These are phyloP conservation scores for Ilyonectria mors-panacis DNA, from an alignment of 2,329 filamentous ascomycete species.

Conservation along the genomic window DNA sequence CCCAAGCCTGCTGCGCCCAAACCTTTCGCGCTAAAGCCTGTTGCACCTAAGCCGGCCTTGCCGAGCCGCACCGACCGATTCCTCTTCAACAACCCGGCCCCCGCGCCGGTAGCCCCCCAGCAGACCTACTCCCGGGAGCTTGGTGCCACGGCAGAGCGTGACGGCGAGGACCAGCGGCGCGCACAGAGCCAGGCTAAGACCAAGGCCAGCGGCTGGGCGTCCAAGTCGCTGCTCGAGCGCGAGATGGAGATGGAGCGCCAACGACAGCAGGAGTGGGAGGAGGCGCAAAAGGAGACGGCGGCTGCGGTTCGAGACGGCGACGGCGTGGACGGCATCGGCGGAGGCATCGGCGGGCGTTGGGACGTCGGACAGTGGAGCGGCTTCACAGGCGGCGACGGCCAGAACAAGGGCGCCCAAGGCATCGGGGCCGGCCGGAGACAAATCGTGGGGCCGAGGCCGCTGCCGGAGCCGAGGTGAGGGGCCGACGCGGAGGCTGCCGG, in stretches of 20 bases:
- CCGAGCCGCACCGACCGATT: constrained; percentile 71
- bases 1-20: constrained; percentile 39
- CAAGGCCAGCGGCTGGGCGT: constrained; percentile 74
- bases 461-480: constrained; percentile 61
- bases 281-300: constrained; percentile 76
- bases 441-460: constrained; percentile 83
- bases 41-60: constrained; percentile 40
- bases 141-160: constrained; percentile 72
- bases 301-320: constrained; percentile 66
- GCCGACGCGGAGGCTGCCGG: not conserved
- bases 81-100: constrained; percentile 68
- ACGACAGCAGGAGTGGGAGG: constrained; percentile 85
- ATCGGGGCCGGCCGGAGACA: constrained; percentile 81
- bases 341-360: constrained; percentile 79
- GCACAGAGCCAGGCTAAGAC: constrained; percentile 71
- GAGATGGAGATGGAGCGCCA: constrained; percentile 87
- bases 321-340: constrained; percentile 74
- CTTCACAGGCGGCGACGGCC: constrained; percentile 81
- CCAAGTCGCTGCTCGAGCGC: constrained; percentile 80
- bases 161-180: constrained; percentile 74
- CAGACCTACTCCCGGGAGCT: constrained; percentile 70
- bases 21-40: constrained; percentile 34
- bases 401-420: constrained; percentile 76
- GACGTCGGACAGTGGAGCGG: constrained; percentile 83
- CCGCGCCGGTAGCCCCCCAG: constrained; percentile 57